Evolutionary conservation across 805 yeast genomes (phyloP), one percentile per base, ranked within the genome.

Genomic region (Starmerella apis): DNA sequence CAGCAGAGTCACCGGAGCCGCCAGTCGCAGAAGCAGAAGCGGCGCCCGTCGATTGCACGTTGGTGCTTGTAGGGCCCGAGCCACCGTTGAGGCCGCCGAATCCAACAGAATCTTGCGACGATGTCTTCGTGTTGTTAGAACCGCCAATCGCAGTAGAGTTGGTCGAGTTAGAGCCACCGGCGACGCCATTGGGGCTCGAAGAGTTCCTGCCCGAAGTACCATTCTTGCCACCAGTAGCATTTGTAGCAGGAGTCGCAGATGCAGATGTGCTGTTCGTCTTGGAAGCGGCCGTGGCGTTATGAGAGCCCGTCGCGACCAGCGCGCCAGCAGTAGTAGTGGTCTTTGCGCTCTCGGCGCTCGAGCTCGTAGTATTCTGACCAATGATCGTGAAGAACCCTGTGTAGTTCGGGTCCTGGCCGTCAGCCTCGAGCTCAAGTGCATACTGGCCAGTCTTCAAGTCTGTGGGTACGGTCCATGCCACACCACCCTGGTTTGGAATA

Each of bases 401-500:
- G 67, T 65, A 68, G 66, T 68, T 68, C 43, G 58, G 64, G 52
- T 53, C 59, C 32, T 41, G 33, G 20, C 61, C 49, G 54, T 58
- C 58, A 37, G 58, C 62, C 47, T 56, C 54, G 39, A 54, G 50
- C 58, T 60, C 62, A 38, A 68, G 52, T 25, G 67, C 64, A 59
- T 68, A 68, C 48, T 59, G 48, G 35, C 69, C 71, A 32, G 62
- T 48, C 38, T 51, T 24, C 28, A 67, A 31, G 35, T 55, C 49
- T 46, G 49, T 43, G 39, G 71, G 71, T 33, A 68, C 61, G 30
- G 55, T 52, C 71, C 71, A 68, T 44, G 59, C 54, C 46, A 64
- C 68, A 38, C 63, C 60, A 49, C 71, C 71, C 46, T 61, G 61
- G 65, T 68, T 68, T 46, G 61, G 51, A 45, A 66, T 50, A 47